Evolutionary conservation across 768 basidiomycete genomes (phyloP).

Genomic region (Coprinopsis cinerea): DNA sequence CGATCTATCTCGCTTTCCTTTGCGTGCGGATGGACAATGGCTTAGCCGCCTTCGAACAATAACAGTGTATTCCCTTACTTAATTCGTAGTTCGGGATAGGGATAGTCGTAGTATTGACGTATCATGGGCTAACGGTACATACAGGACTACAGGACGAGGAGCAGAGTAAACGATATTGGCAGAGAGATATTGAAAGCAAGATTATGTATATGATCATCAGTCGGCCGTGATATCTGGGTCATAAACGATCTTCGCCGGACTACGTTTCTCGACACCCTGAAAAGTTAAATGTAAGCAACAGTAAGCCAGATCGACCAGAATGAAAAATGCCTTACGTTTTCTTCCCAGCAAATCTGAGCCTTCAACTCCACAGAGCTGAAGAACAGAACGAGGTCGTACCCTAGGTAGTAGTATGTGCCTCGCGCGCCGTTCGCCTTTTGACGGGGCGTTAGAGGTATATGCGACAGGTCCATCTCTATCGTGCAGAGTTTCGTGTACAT

Average conservation of each 20-base stretch:
- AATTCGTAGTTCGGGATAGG: too few species aligned
- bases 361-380: constrained; percentile 52
- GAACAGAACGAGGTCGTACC: constrained; percentile 39
- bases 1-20: too few species aligned
- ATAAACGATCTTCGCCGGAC: constrained; percentile 11
- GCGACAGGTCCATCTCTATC: constrained; percentile 17
- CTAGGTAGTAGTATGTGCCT: constrained; percentile 26
- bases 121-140: too few species aligned
- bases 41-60: too few species aligned
- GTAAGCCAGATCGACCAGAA: neutral
- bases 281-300: neutral
- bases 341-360: constrained; percentile 48
- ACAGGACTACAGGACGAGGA: too few species aligned
- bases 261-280: constrained; percentile 10
- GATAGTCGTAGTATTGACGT: too few species aligned
- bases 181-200: too few species aligned
- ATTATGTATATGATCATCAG: too few species aligned
- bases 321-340: constrained; percentile 28
- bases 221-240: constrained; percentile 11
- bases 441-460: constrained; percentile 7
- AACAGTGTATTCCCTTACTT: too few species aligned
- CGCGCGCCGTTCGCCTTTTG: constrained; percentile 1
- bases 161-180: too few species aligned
- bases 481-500: constrained; percentile 18
- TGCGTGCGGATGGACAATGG: too few species aligned